Base-by-base conservation (phyloP, 2,329 filamentous ascomycete genomes). In the Pseudogymnoascus sp. region DNA sequence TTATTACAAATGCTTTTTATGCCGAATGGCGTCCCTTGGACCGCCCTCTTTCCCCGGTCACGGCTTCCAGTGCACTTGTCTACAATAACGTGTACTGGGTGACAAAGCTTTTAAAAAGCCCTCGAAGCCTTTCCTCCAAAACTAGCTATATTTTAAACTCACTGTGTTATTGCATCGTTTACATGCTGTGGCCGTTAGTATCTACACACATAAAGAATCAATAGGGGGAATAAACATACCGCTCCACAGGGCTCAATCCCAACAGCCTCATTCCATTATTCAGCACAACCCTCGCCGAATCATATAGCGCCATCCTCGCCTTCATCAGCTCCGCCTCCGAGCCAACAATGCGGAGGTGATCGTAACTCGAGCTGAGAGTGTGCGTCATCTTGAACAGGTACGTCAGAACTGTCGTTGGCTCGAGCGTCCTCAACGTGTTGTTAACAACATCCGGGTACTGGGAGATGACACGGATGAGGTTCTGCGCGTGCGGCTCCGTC, bases 361-460 rank as follows among this genome's bases (percentile, higher is more conserved):
- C 90, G 76, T 96, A 96, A 74, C 88, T 91, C 62, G 84, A 88
- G 78, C 88, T 91, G 62, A 96, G 76, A 25, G 85, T 80, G 75
- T 96, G 91, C 2, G 89, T 90, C 87, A 96, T 89, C 82, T 90
- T 91, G 81, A 93, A 95, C 50, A 95, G 80, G 74, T 93, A 91
- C 2, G 77, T 78, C 38, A 89, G 76, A 42, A 89, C 79, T 0
- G 85, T 89, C 1, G 85, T 83, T 0, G 88, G 87, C 74, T 96
- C 92, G 21, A 92, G 82, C 0, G 90, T 96, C 80, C 90, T 90
- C 70, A 95, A 80, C 0, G 91, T 93, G 76, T 93, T 93, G 72
- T 88, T 81, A 64, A 96, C 86, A 4, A 91, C 89, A 70, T 96
- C 91, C 2, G 92, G 92, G 83, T 90, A 96, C 73, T 92, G 89